Base-by-base conservation (phyloP, 306 rosid species). In the Macrotyloma uniflorum region DNA sequence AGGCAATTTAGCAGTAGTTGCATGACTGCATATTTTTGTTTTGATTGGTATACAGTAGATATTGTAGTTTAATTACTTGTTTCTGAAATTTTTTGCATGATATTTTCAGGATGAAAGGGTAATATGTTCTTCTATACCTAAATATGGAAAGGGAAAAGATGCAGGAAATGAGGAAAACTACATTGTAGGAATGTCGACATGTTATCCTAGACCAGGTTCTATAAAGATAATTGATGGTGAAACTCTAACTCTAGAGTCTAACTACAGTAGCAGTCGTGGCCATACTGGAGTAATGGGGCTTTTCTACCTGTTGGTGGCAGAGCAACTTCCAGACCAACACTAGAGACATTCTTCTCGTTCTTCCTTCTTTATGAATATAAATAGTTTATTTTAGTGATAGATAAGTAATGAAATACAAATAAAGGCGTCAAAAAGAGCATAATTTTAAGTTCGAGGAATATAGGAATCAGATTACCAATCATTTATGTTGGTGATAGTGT, bases 261-360 rank as follows among this genome's bases (percentile, higher is more conserved):
- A 76, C 8, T 93, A 93, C 67, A 71, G 14, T 16, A 81, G 23
- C 47, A 35, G 36, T n/a, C 68, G 11, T n/a, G 67, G 43, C 2
- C 97, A 90, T 83, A 86, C 84, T 0, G 98, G 97, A 72, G 93
- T 91, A 3, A 93, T 93, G 97, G 97, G 93, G 12, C 80, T 91
- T 30, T 88, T 93, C 75, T 84, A 90, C 76, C 78, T 93, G 4
- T 61, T 91, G 55, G 90, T 91, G 43, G 90, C 98, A 33, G 91
- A 91, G 32, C 46, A 87, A 32, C 46, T 90, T 1, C 97, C 97
- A 13, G 55, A 45, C 0, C 81, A 81, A 45, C 10, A 80, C 3
- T 54, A 87, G 3, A 55, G 5, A 4, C 59, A 75, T 59, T 70
- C 67, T 36, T 45, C 55, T 28, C 82, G 71, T 46, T 20, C 86